These are phyloP conservation scores for Pestalotiopsis sp. DNA, from an alignment of 2,329 filamentous ascomycete species.

Conservation along the genomic window DNA sequence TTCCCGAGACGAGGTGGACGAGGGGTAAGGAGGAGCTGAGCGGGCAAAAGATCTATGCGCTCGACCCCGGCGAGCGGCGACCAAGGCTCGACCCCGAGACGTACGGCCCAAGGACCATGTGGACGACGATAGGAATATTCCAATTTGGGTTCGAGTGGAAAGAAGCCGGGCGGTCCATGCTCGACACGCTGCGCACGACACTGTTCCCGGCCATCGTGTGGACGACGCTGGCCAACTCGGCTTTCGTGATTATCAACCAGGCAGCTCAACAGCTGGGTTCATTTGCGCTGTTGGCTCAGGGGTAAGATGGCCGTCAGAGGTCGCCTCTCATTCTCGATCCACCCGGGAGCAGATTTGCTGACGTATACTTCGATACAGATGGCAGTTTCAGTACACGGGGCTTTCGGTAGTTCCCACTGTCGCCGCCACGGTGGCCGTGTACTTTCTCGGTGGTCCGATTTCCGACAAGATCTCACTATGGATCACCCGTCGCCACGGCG, in stretches of 20 bases:
- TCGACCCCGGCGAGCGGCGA: constrained; percentile 28
- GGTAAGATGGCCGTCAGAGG: constrained; percentile 6
- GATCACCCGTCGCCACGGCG: constrained; percentile 22
- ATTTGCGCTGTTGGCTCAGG: constrained; percentile 17
- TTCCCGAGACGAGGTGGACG: constrained; percentile 39
- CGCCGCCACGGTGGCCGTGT: constrained; percentile 19
- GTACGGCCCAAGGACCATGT: constrained; percentile 30
- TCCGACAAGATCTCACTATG: constrained; percentile 32
- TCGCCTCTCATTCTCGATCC: not conserved
- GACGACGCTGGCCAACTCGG: constrained; percentile 26
- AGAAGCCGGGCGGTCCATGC: constrained; percentile 27
- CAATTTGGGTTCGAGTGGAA: constrained; percentile 32
- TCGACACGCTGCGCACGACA: constrained; percentile 34
- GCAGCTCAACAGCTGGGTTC: constrained; percentile 16
- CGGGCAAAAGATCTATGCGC: constrained; percentile 25
- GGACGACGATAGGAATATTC: constrained; percentile 37
- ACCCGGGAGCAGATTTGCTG: not conserved
- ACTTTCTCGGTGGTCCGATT: constrained; percentile 34
- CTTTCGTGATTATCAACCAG: constrained; percentile 19
- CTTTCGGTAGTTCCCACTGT: constrained; percentile 20
- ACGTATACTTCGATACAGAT: constrained; percentile 2
- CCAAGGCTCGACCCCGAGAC: constrained; percentile 30
- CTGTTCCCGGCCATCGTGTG: constrained; percentile 38
- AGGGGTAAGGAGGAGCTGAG: constrained; percentile 33
- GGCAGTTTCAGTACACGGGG: constrained; percentile 19